These are phyloP conservation scores for Stephania yunnanensis DNA, from an alignment of 164 flowering plant species.

Conservation along the genomic window DNA sequence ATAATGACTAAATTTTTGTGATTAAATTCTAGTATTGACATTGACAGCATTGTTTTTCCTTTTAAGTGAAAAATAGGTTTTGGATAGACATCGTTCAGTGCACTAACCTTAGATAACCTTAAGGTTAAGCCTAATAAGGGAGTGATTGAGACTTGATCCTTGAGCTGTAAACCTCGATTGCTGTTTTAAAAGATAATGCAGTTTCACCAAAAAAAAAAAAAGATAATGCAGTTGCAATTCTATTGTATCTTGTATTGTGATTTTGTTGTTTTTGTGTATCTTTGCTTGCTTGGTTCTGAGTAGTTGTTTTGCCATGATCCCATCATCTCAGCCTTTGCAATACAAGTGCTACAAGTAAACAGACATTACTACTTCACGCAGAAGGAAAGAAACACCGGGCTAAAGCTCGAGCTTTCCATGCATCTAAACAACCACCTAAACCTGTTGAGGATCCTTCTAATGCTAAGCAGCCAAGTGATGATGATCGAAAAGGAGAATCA, in stretches of 20 bases:
- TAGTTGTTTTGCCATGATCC: background rate
- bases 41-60: too few relatives aligned
- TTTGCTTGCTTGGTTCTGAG: background rate
- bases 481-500: constrained; percentile 21
- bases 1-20: too few relatives aligned
- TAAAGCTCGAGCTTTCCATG: constrained; percentile 80
- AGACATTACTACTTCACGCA: constrained; percentile 81
- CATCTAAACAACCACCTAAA: constrained; percentile 49
- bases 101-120: too few relatives aligned
- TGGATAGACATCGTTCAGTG: too few relatives aligned
- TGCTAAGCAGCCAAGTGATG: constrained; percentile 19
- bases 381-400: constrained; percentile 93
- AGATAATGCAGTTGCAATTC: background rate
- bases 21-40: too few relatives aligned
- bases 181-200: too few relatives aligned
- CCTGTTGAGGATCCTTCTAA: constrained; percentile 33
- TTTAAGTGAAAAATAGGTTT: too few relatives aligned
- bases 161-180: too few relatives aligned
- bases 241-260: background rate
- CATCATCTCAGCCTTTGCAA: constrained; percentile 69
- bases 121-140: too few relatives aligned
- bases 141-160: too few relatives aligned
- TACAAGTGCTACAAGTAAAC: constrained; percentile 72
- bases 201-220: too few relatives aligned
- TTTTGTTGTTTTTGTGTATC: background rate